These are phyloP conservation scores for Arabidopsis arenosa DNA, from an alignment of 345 rosid species.

Conservation along the genomic window DNA sequence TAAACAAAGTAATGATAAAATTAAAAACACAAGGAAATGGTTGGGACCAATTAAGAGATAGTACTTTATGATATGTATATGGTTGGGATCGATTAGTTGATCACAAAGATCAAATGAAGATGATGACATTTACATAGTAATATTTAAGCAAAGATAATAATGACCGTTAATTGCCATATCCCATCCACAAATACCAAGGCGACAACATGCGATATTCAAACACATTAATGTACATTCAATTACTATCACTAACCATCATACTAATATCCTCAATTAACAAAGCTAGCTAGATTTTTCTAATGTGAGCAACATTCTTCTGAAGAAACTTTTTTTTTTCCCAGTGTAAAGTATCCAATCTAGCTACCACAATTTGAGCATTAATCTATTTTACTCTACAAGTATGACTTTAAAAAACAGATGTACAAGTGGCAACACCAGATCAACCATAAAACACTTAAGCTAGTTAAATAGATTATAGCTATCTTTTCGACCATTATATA, in stretches of 20 bases:
- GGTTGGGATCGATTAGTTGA: too few relatives aligned
- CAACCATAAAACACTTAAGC: not conserved
- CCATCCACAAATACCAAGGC: not conserved
- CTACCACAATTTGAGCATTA: not conserved
- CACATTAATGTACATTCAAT: not conserved
- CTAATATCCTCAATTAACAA: not conserved
- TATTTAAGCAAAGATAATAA: not conserved
- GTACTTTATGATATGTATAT: too few relatives aligned
- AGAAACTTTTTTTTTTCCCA: not conserved
- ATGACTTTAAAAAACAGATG: not conserved
- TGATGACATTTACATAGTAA: too few relatives aligned
- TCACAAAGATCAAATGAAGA: too few relatives aligned
- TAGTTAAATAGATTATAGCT: not conserved
- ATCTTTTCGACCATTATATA: conserved; percentile 1
- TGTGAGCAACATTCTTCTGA: not conserved
- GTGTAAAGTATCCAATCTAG: conserved; percentile 1
- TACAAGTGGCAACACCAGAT: not conserved
- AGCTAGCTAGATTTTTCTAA: not conserved
- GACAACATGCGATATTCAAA: not conserved
- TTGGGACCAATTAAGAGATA: too few relatives aligned
- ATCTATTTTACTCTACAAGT: not conserved
- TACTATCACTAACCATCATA: not conserved
- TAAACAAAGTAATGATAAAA: too few relatives aligned
- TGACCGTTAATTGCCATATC: not conserved
- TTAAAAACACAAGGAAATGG: too few relatives aligned